Evolutionary conservation across 495 filamentous ascomycete species (phyloP), one percentile per base, ranked within the genome.

Genomic region (Lophiotrema nucula): DNA sequence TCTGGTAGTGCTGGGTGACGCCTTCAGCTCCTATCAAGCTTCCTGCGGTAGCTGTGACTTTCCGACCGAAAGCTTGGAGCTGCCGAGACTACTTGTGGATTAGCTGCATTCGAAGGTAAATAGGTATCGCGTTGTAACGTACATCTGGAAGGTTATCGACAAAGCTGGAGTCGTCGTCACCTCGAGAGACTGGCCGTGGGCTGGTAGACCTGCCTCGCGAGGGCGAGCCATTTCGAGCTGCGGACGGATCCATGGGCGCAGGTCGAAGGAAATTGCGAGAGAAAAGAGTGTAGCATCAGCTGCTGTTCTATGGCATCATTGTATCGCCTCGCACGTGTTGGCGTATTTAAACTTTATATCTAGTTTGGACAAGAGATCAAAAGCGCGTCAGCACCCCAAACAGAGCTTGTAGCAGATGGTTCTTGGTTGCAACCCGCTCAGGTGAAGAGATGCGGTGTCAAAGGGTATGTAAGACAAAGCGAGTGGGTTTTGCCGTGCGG

Each of bases 11-110:
- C 28, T 77, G 72, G 70, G 81, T 82, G 19, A 79, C 72, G 43
- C 67, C 74, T 16, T 79, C 70, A 63, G 82, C 59, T 15, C 47
- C 85, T 49, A 96, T 90, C 60, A 99, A 77, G 69, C 95, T 90
- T 68, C 84, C 87, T 37, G 93, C 95, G 16, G 93, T 97, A 21
- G 89, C 89, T 23, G 92, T 92, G 53, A 99, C 91, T 75, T 96
- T 99, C 65, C 91, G 83, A 48, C 89, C 83, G 73, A 99, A 96
- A 33, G 91, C 89, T 74, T 96, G 90, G 59, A 99, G 75, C 61
- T 92, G 88, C 67, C 89, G 85, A 41, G 89, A 82, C 92, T 97
- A 69, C 24, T 39, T 24, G 25, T 35, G 39, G 35, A 33, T 54
- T 18, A 55, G 44, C 28, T 27, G 13, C 11, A 26, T 18, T 35